Evolutionary conservation across 768 basidiomycete genomes (phyloP), one percentile per base, ranked within the genome.

Genomic region (Termitomyces sp.): DNA sequence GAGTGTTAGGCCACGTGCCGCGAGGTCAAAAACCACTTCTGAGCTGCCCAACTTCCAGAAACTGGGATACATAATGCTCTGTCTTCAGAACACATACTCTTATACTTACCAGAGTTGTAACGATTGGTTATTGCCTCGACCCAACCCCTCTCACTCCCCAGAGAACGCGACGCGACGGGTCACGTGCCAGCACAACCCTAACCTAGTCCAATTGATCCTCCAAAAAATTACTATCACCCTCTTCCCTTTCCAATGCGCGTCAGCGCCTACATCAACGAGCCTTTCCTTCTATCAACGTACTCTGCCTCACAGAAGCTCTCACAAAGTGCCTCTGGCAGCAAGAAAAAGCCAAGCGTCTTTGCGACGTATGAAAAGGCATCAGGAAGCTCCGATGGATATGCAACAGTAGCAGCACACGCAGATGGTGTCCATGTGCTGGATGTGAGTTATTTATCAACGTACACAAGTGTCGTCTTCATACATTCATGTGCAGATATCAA

Each of bases 401-500:
- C 81, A 44, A 88, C 88, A 0, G 77, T 89, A 56, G 80, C 88
- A 15, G 86, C 79, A 13, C 88, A 91, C 60, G 81, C 79, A 61
- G 89, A 93, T 57, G 91, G 91, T 33, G 74, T 92, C 41, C 89
- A 92, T 71, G 68, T 93, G 47, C 70, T 89, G 58, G 87, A 92
- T 69, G 90, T 91, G 67, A 65, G 80, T 76, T 20, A 36, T 34
- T 57, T 52, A 51, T 61, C 41, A 18, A 13, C 9, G 16, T n/a
- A 24, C 45, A 49, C 11, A 57, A 13, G 9, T 37, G 56, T 44
- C 48, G 55, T 37, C 49, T 57, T 24, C 52, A 39, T 54, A 36
- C 3, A 15, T 53, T 49, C 18, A 33, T 11, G 20, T 47, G 33
- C 55, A 90, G 88, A 75, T 86, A 24, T 78, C 83, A 33, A 81